Percentiles rank a stretch among this genome's conserved stretches.
These are phyloP conservation scores for Penicillium verhagenii DNA, from an alignment of 495 filamentous ascomycete species.

Conservation along the genomic window DNA sequence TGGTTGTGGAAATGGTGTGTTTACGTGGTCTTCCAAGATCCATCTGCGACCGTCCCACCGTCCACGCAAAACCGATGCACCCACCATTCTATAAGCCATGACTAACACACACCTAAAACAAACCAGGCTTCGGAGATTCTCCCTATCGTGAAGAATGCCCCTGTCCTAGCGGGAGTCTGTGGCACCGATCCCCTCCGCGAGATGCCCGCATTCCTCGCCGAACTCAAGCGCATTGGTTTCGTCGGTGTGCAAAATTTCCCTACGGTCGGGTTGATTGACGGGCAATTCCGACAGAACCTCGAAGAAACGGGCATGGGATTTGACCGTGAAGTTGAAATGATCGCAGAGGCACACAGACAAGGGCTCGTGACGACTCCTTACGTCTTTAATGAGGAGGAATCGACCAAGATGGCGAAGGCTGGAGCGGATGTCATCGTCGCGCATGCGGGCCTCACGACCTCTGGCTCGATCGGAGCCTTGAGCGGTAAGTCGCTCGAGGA, in stretches of 20 bases:
- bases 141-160: slow-evolving; percentile 57
- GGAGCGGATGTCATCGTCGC: slow-evolving; percentile 68
- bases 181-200: slow-evolving; percentile 63
- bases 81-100: neutral
- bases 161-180: slow-evolving; percentile 66
- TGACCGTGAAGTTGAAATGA: slow-evolving; percentile 62
- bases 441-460: slow-evolving; percentile 68
- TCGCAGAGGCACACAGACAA: slow-evolving; percentile 52
- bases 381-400: slow-evolving; percentile 62
- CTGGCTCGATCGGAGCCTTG: slow-evolving; percentile 60
- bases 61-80: too few relatives aligned
- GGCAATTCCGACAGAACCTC: slow-evolving; percentile 60
- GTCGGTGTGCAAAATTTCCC: slow-evolving; percentile 72
- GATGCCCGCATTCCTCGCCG: slow-evolving; percentile 54
- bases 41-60: neutral
- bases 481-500: slow-evolving; percentile 61
- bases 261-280: slow-evolving; percentile 70
- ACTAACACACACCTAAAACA: neutral
- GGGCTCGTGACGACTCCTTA: slow-evolving; percentile 67
- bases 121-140: slow-evolving; percentile 55
- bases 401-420: slow-evolving; percentile 56
- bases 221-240: slow-evolving; percentile 60
- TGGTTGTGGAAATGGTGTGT: slow-evolving; percentile 65
- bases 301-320: slow-evolving; percentile 74
- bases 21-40: neutral